phyloP scores from a whole-genome alignment of 306 rosid species.

The Carpinus viminea region DNA sequence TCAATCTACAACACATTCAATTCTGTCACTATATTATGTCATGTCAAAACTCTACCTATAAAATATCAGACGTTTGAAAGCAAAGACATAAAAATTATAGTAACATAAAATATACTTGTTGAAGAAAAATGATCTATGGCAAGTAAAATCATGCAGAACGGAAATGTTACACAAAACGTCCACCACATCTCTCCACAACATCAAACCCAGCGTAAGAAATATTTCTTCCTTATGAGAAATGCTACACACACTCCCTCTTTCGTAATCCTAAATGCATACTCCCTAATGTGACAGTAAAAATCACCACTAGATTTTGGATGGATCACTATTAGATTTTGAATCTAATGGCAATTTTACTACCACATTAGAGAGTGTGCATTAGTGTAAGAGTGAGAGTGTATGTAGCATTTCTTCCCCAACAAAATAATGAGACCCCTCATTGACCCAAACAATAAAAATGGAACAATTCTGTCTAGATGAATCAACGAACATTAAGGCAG shows the following conservation, averaged over 20 bases:
- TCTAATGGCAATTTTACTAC: too few relatives aligned
- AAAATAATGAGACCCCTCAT: too few relatives aligned
- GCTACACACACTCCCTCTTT: too few relatives aligned
- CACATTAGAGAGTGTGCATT: neutral
- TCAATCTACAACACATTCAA: constrained; percentile 60
- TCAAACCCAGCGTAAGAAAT: neutral
- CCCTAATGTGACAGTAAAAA: too few relatives aligned
- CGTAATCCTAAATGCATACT: too few relatives aligned
- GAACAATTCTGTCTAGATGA: too few relatives aligned
- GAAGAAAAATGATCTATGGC: neutral
- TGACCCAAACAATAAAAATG: too few relatives aligned
- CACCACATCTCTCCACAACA: neutral
- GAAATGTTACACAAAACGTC: neutral
- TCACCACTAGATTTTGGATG: too few relatives aligned
- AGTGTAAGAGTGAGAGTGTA: too few relatives aligned
- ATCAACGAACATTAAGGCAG: too few relatives aligned
- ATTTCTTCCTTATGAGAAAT: neutral
- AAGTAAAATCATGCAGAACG: neutral
- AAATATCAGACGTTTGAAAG: neutral
- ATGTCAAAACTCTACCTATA: neutral
- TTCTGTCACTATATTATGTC: constrained; percentile 8
- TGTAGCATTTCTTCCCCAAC: too few relatives aligned
- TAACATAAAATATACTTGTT: neutral
- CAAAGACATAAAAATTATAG: neutral
- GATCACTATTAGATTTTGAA: too few relatives aligned